A percentile compares a stretch with the other conserved stretches of the same genome.
Evolutionary conservation across 1,284 basidiomycete species (phyloP).

Genomic region (Lentinus polychrous): DNA sequence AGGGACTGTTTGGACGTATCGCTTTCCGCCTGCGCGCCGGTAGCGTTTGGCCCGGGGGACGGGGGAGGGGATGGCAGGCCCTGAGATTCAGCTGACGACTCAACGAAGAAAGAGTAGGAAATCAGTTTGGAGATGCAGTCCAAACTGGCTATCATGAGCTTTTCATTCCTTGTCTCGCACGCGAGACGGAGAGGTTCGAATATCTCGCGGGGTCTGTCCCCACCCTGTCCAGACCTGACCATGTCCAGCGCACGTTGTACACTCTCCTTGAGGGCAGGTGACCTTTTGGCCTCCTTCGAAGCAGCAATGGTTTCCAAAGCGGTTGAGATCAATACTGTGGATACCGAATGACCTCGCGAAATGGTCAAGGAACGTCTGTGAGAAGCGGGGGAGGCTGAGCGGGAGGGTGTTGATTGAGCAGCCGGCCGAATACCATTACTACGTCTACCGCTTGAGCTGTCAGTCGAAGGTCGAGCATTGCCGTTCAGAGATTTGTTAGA

Average conservation of each 20-base stretch:
- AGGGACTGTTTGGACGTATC: slow-evolving; percentile 58
- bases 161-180: slow-evolving; percentile 89
- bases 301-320: slow-evolving; percentile 84
- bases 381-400: slow-evolving; percentile 18
- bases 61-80: slow-evolving; percentile 44
- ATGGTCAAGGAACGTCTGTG: slow-evolving; percentile 65
- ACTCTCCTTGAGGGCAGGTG: slow-evolving; percentile 73
- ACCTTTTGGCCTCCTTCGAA: slow-evolving; percentile 87
- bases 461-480: slow-evolving; percentile 8
- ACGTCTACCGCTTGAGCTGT: slow-evolving; percentile 13
- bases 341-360: slow-evolving; percentile 65
- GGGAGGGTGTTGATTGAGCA: slow-evolving; percentile 11
- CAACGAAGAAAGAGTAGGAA: slow-evolving; percentile 91
- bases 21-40: slow-evolving; percentile 41
- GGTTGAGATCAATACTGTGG: slow-evolving; percentile 75
- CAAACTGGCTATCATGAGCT: slow-evolving; percentile 89
- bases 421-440: slow-evolving; percentile 15
- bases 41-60: slow-evolving; percentile 59
- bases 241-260: slow-evolving; percentile 80
- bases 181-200: slow-evolving; percentile 91
- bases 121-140: slow-evolving; percentile 96
- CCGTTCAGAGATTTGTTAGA: neutral
- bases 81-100: slow-evolving; percentile 40
- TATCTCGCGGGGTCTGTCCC: slow-evolving; percentile 74
- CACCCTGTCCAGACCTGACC: slow-evolving; percentile 65